Evolutionary conservation across 2,329 filamentous ascomycete genomes (phyloP).

Genomic region (Pseudogymnoascus sp.): DNA sequence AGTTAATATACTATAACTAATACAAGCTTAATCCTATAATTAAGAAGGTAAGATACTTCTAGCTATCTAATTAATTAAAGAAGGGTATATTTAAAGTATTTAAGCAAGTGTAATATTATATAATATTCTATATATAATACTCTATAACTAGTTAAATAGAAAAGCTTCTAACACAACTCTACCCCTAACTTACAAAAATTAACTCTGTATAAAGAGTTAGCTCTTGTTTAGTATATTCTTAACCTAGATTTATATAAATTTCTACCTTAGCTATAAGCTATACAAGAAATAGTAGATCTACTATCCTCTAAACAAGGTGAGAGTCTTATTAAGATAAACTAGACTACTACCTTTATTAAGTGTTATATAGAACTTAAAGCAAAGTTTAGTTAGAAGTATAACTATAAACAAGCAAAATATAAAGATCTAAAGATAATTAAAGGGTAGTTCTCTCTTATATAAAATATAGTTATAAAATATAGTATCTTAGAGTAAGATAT

Average conservation of each 20-base stretch:
- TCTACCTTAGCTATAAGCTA: background rate
- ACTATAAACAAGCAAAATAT: no score
- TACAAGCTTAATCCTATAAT: no score
- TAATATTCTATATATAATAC: no score
- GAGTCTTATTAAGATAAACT: background rate
- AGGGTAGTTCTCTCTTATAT: constrained; percentile 16
- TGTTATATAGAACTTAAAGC: constrained; percentile 13
- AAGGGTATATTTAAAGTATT: no score
- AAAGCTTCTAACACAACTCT: no score
- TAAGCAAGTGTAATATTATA: no score
- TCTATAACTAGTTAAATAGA: no score
- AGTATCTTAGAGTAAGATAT: constrained; percentile 17
- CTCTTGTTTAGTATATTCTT: background rate
- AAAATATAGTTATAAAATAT: constrained; percentile 13
- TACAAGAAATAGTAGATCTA: background rate
- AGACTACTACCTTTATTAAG: background rate
- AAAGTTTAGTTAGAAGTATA: constrained; percentile 18
- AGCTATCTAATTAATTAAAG: no score
- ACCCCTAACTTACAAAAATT: no score
- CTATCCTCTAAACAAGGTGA: background rate
- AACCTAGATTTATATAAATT: background rate
- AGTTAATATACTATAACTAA: no score
- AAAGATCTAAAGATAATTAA: constrained; percentile 16
- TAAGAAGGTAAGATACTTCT: no score
- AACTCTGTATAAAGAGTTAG: no score